phyloP scores from a whole-genome alignment of 164 flowering plant genomes.

The Kingdonia uniflora region DNA sequence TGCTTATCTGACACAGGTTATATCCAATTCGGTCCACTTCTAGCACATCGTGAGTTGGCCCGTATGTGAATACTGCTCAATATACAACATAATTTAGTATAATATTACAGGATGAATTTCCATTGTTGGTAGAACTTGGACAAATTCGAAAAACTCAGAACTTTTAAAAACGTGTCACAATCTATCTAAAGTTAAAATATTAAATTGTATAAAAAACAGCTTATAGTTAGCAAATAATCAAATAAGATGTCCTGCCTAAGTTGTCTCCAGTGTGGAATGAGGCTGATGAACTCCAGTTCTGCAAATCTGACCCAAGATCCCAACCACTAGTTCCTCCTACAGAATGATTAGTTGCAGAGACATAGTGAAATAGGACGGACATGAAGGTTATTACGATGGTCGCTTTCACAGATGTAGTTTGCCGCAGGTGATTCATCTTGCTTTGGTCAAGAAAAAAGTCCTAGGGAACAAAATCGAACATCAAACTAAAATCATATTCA shows the following conservation, averaged over 20 bases:
- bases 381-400: conserved; percentile 13
- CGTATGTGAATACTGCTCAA: conserved; percentile 29
- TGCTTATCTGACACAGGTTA: conserved; percentile 13
- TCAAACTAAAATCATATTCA: too few species aligned
- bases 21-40: conserved; percentile 26
- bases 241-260: conserved; percentile 17
- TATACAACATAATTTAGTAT: too few species aligned
- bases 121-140: background rate
- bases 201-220: background rate
- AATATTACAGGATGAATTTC: too few species aligned
- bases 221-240: background rate
- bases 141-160: background rate
- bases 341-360: conserved; percentile 24
- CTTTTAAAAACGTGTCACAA: background rate
- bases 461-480: too few species aligned
- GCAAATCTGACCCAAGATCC: conserved; percentile 26
- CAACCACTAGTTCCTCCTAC: conserved; percentile 40
- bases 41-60: conserved; percentile 7
- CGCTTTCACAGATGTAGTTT: conserved; percentile 14
- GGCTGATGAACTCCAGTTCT: conserved; percentile 18
- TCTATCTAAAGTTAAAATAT: background rate
- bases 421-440: conserved; percentile 2
- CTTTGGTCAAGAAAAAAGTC: too few species aligned
- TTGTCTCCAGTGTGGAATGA: conserved; percentile 25
- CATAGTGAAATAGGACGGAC: conserved; percentile 20